phyloP scores from a whole-genome alignment of 2,329 filamentous ascomycete species.

The Hypoxylon sp. region DNA sequence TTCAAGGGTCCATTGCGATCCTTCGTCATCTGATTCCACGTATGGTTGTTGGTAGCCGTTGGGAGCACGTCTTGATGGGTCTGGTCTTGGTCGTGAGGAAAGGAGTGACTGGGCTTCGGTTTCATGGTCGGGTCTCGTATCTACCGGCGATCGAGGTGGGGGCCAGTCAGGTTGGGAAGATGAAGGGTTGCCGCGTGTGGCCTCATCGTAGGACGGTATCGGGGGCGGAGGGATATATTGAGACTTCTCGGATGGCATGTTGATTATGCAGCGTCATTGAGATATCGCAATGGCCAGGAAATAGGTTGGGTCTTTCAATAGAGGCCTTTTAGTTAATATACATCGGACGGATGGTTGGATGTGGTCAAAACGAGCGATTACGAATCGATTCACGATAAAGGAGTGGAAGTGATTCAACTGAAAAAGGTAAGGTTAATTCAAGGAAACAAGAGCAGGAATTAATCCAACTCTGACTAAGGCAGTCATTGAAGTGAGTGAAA shows the following conservation, averaged over 20 bases:
- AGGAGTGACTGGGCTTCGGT: slow-evolving; percentile 82
- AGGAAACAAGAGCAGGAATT: slow-evolving; percentile 23
- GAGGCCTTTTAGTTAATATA: slow-evolving; percentile 10
- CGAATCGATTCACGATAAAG: slow-evolving; percentile 32
- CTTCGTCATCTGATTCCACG: slow-evolving; percentile 67
- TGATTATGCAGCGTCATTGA: slow-evolving; percentile 33
- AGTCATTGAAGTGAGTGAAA: slow-evolving; percentile 23
- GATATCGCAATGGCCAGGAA: slow-evolving; percentile 6
- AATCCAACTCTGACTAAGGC: slow-evolving; percentile 13
- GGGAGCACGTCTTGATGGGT: slow-evolving; percentile 54
- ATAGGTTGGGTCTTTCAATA: slow-evolving; percentile 6
- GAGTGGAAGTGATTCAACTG: slow-evolving; percentile 25
- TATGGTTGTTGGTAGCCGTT: slow-evolving; percentile 80
- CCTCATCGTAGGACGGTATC: slow-evolving; percentile 87
- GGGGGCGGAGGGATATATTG: slow-evolving; percentile 72
- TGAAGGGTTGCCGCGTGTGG: slow-evolving; percentile 67
- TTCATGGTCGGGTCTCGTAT: slow-evolving; percentile 72
- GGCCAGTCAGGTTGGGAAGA: slow-evolving; percentile 60
- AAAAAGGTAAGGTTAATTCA: slow-evolving; percentile 30
- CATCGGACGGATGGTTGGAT: slow-evolving; percentile 21
- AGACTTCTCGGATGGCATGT: slow-evolving; percentile 60
- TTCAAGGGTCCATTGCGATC: slow-evolving; percentile 57
- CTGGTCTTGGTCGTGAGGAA: slow-evolving; percentile 56
- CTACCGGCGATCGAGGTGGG: slow-evolving; percentile 65
- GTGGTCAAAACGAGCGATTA: slow-evolving; percentile 29